Conservation (phyloP, 371 early-diverging fungal species). For the Mortierella sp. region DNA sequence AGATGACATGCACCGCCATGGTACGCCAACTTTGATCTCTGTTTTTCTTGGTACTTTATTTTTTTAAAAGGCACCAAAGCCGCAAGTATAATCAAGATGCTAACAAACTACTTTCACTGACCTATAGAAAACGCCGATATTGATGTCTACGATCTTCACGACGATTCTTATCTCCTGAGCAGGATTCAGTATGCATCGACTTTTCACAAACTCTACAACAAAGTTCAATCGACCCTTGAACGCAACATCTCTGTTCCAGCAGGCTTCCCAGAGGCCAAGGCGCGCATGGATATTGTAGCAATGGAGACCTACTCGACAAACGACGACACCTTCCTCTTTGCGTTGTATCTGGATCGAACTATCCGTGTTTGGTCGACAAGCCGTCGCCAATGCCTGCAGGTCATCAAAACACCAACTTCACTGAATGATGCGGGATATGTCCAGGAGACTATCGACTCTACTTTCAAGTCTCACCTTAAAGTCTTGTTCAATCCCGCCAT, state of each 20-base stretch:
- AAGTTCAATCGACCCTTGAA: conserved; percentile 28
- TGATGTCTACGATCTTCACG: conserved; percentile 33
- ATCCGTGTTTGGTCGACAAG: conserved; percentile 47
- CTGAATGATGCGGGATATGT: conserved; percentile 42
- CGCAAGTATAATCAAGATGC: background rate
- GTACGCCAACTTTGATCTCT: conserved; percentile 6
- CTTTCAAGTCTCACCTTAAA: conserved; percentile 30
- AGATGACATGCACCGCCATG: conserved; percentile 35
- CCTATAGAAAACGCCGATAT: conserved; percentile 41
- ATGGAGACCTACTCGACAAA: conserved; percentile 34
- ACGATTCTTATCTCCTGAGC: conserved; percentile 22
- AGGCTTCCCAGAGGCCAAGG: conserved; percentile 22
- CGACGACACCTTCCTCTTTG: conserved; percentile 42
- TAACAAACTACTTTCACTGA: background rate
- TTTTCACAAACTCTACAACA: conserved; percentile 35
- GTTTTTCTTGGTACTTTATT: background rate
- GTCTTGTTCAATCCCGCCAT: conserved; percentile 42
- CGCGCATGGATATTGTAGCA: conserved; percentile 31
- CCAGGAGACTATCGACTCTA: conserved; percentile 45
- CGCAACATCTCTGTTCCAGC: conserved; percentile 6
- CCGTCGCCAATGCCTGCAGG: conserved; percentile 46
- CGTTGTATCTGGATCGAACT: conserved; percentile 43
- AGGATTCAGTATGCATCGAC: conserved; percentile 31
- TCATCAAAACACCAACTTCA: conserved; percentile 20
- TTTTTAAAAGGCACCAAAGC: no score